Evolutionary conservation across 805 yeast genomes (phyloP).

Genomic region (Starmerella bombi): DNA sequence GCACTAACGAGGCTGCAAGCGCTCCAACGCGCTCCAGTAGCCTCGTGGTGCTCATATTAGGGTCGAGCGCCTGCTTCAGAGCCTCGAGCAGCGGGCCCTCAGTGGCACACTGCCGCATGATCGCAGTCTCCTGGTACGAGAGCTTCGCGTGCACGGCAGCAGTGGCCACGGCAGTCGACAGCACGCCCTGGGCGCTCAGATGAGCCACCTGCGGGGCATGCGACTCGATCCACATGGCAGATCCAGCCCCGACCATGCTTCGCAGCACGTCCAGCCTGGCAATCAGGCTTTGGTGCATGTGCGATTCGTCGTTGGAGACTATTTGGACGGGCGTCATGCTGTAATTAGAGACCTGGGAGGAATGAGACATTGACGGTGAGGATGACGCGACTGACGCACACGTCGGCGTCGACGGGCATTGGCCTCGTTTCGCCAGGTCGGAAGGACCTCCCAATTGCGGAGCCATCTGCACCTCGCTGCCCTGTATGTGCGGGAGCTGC

Average conservation of each 20-base stretch:
- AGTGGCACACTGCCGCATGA: constrained; percentile 3
- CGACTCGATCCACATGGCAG: constrained; percentile 11
- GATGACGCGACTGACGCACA: too few species aligned
- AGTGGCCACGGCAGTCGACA: constrained; percentile 16
- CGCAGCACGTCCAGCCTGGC: constrained; percentile 13
- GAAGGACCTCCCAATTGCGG: not conserved
- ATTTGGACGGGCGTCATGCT: not conserved
- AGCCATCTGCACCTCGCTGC: not conserved
- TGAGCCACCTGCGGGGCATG: constrained; percentile 6
- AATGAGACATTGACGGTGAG: not conserved
- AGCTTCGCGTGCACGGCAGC: constrained; percentile 17
- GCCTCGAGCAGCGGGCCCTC: constrained; percentile 15
- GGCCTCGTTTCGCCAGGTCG: not conserved
- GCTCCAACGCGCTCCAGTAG: constrained; percentile 16
- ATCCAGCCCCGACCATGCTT: constrained; percentile 10
- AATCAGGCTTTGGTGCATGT: constrained; percentile 7
- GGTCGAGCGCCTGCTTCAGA: constrained; percentile 7
- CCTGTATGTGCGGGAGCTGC: constrained; percentile 26
- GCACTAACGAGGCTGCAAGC: constrained; percentile 16
- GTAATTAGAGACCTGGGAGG: not conserved
- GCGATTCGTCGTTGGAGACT: not conserved
- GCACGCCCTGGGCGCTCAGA: constrained; percentile 12
- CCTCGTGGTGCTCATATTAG: constrained; percentile 1
- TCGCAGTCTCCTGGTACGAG: constrained; percentile 2
- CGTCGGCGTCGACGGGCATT: not conserved